Evolutionary conservation across 352 stramenopile species (phyloP).

Genomic region (Globisporangium iwayamae): DNA sequence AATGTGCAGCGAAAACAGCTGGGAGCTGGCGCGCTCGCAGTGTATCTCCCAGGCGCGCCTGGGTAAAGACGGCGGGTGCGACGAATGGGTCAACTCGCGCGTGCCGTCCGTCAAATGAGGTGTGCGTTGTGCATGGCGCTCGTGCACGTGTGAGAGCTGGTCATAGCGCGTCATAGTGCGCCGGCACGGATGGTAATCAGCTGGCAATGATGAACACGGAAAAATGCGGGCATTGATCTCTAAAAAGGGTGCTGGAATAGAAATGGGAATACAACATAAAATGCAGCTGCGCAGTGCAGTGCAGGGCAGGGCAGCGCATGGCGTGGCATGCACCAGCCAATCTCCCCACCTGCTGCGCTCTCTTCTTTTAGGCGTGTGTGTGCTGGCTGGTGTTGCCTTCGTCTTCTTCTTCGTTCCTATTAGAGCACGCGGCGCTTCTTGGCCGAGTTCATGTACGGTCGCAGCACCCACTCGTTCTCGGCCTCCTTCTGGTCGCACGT

Average conservation of each 20-base stretch:
- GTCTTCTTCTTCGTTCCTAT: neutral
- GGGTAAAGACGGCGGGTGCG: neutral
- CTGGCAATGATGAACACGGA: neutral
- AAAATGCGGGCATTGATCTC: neutral
- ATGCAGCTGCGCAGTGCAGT: neutral
- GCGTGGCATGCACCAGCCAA: neutral
- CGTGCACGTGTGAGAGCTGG: no score
- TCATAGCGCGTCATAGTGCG: no score
- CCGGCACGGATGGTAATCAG: neutral
- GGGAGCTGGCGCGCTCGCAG: neutral
- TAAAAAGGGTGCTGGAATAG: neutral
- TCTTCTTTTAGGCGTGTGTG: neutral
- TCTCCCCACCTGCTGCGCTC: neutral
- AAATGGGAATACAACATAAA: slow-evolving; percentile 1
- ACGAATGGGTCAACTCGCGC: neutral
- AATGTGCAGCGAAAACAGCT: slow-evolving; percentile 11
- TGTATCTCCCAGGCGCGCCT: no score
- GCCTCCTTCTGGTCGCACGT: slow-evolving; percentile 99
- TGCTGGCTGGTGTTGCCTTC: neutral
- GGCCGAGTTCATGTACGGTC: slow-evolving; percentile 99
- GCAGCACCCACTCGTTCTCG: slow-evolving; percentile 99
- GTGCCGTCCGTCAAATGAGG: neutral
- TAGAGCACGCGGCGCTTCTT: slow-evolving; percentile 94
- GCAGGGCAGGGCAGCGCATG: neutral
- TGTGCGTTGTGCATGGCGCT: neutral